phyloP scores from a whole-genome alignment of 2,329 filamentous ascomycete species.

The Penicillium decumbens region DNA sequence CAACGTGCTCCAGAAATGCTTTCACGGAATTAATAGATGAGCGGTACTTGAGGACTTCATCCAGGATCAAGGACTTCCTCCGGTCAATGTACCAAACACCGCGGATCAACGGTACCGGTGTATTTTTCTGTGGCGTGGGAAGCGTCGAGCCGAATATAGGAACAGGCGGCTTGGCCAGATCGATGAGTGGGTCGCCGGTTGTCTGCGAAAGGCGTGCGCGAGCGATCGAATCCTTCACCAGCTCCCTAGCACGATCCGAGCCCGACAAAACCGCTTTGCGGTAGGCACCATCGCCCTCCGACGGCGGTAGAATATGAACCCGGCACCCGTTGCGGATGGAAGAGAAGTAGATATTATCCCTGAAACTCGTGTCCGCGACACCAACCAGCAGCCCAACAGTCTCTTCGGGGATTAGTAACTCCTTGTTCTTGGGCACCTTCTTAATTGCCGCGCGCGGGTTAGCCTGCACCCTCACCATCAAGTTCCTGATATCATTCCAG shows the following conservation, averaged over 20 bases:
- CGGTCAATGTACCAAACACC: conserved; percentile 26
- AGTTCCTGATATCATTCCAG: conserved; percentile 26
- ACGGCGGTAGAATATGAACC: conserved; percentile 34
- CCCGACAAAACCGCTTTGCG: conserved; percentile 37
- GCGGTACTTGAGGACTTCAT: conserved; percentile 14
- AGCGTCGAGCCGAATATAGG: conserved; percentile 31
- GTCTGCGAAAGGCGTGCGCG: conserved; percentile 23
- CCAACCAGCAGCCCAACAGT: conserved; percentile 34
- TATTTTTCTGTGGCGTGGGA: conserved; percentile 20
- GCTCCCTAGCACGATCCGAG: conserved; percentile 30
- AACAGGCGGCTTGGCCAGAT: conserved; percentile 26
- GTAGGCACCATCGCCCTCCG: conserved; percentile 28
- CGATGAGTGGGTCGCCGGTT: conserved; percentile 27
- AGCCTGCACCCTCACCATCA: conserved; percentile 25
- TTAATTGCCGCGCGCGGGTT: conserved; percentile 12
- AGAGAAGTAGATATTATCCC: conserved; percentile 39
- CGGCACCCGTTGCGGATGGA: conserved; percentile 35
- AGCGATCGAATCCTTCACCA: conserved; percentile 28
- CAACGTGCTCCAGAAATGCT: conserved; percentile 39
- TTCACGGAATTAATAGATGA: conserved; percentile 28
- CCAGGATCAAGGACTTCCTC: conserved; percentile 5
- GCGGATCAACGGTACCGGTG: conserved; percentile 28
- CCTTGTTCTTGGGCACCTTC: conserved; percentile 23
- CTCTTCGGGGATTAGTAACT: conserved; percentile 34
- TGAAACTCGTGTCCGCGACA: conserved; percentile 23